These are phyloP conservation scores for Colletotrichum destructivum DNA, from an alignment of 2,329 filamentous ascomycete species.

Conservation along the genomic window DNA sequence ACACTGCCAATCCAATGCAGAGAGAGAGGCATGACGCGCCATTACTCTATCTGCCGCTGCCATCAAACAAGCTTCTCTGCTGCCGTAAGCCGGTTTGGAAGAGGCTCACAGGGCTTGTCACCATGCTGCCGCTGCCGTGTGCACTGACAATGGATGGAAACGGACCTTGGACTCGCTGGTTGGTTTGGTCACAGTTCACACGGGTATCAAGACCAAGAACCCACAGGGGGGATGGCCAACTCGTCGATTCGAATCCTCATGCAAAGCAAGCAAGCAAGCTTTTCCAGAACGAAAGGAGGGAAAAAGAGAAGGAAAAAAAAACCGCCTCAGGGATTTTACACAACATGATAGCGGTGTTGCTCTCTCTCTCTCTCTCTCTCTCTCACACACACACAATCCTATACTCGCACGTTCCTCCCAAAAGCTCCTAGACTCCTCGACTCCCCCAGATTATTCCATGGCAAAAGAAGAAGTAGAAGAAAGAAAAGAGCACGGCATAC, in stretches of 20 bases:
- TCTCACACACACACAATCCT: not conserved
- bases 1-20: slow-evolving; percentile 26
- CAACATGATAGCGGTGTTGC: not conserved
- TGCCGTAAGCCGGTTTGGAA: slow-evolving; percentile 23
- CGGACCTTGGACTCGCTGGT: slow-evolving; percentile 6
- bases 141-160: slow-evolving; percentile 29
- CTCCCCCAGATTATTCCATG: not conserved
- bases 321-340: slow-evolving; percentile 18
- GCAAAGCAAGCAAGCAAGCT: slow-evolving; percentile 8
- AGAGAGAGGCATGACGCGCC: slow-evolving; percentile 30
- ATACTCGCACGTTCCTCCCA: slow-evolving; percentile 16
- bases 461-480: not conserved
- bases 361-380: not conserved
- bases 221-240: not conserved
- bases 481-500: not conserved
- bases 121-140: not conserved
- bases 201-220: too few species aligned
- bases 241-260: slow-evolving; percentile 24
- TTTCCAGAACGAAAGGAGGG: slow-evolving; percentile 1
- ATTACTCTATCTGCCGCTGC: slow-evolving; percentile 30
- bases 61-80: slow-evolving; percentile 35
- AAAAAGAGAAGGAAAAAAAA: not conserved
- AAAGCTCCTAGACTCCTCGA: slow-evolving; percentile 27
- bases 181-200: slow-evolving; percentile 13
- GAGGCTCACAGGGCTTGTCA: slow-evolving; percentile 24